phyloP scores from a whole-genome alignment of 345 rosid genomes.

The Adansonia digitata region DNA sequence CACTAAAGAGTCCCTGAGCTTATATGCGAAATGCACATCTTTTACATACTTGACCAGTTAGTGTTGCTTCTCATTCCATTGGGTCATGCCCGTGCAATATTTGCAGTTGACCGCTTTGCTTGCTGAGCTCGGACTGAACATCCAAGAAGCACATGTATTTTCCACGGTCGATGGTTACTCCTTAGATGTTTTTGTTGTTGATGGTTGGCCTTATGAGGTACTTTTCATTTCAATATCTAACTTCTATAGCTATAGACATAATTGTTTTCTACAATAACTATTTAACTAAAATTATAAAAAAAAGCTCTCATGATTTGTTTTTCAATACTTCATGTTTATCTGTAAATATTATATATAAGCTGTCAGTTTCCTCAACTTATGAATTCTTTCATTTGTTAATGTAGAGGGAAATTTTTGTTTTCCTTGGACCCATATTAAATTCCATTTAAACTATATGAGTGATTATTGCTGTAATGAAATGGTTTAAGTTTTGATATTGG shows the following conservation, averaged over 20 bases:
- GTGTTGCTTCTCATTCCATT: conserved; percentile 2
- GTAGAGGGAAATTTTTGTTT: not conserved
- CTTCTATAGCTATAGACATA: not conserved
- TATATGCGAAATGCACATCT: not conserved
- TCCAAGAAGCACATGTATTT: conserved; percentile 98
- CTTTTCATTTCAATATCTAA: not conserved
- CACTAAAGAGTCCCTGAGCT: not conserved
- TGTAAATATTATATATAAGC: not conserved
- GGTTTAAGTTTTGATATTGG: not conserved
- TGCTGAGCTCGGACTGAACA: conserved; percentile 87
- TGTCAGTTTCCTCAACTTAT: not conserved
- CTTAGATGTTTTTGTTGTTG: conserved; percentile 96
- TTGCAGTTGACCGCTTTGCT: conserved; percentile 86
- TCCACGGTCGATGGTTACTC: conserved; percentile 93
- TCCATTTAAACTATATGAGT: not conserved
- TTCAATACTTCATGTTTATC: not conserved
- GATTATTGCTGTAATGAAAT: not conserved
- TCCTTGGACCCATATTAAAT: too few species aligned
- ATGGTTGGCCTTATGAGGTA: conserved; percentile 99
- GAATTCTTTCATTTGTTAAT: not conserved
- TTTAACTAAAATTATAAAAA: not conserved
- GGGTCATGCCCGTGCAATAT: conserved; percentile 18
- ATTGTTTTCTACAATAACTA: not conserved
- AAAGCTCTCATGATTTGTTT: not conserved
- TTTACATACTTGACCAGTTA: not conserved